These are phyloP conservation scores for Epithemia pelagica DNA, from an alignment of 108 stramenopile species.

Conservation along the genomic window DNA sequence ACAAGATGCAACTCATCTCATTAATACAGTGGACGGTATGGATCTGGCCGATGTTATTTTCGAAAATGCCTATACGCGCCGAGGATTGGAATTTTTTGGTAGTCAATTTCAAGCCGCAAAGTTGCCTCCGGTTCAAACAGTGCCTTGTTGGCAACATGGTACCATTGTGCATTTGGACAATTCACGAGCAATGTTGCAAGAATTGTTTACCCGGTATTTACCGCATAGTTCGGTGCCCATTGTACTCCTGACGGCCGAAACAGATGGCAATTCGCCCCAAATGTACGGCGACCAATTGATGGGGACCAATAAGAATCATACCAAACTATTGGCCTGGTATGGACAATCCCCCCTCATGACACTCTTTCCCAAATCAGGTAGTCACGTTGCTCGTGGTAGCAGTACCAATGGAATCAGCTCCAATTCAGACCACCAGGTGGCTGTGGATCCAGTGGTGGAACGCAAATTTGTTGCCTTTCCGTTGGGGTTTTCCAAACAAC, in stretches of 20 bases:
- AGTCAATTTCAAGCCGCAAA: not conserved
- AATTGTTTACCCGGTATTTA: not conserved
- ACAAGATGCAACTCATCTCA: slow-evolving; percentile 6
- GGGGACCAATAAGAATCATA: not conserved
- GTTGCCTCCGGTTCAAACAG: not conserved
- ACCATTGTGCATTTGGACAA: not conserved
- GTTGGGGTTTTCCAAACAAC: slow-evolving; percentile 3
- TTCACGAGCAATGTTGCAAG: not conserved
- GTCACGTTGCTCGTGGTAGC: not conserved
- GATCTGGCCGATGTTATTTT: slow-evolving; percentile 8
- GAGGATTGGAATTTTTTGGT: not conserved
- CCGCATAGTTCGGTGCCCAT: not conserved
- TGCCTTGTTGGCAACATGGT: not conserved
- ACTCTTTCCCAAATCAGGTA: not conserved
- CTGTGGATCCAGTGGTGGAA: not conserved
- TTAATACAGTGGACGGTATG: slow-evolving; percentile 16
- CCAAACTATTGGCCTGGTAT: not conserved
- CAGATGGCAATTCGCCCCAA: not conserved
- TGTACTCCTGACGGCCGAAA: not conserved
- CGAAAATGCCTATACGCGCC: not conserved
- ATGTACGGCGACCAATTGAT: not conserved
- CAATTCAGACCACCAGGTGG: not conserved
- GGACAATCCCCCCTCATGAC: not conserved
- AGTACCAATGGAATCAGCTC: not conserved
- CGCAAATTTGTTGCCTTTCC: slow-evolving; percentile 5